These are phyloP conservation scores for Ramaria sp. DNA, from an alignment of 768 basidiomycete genomes.

Conservation along the genomic window DNA sequence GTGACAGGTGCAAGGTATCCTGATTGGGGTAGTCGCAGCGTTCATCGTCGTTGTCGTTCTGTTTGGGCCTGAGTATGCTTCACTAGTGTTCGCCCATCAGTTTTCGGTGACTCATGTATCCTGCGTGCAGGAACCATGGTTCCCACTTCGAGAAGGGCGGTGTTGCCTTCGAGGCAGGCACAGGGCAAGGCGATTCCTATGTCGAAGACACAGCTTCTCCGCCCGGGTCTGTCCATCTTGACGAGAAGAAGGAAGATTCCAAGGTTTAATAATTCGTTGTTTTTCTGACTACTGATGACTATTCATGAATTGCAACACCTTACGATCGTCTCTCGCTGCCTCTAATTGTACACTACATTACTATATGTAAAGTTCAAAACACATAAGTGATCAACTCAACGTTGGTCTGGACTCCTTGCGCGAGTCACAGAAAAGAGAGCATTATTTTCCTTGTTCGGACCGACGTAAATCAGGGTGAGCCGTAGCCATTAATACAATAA, in stretches of 20 bases:
- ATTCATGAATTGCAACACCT: not conserved
- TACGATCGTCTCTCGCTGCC: not conserved
- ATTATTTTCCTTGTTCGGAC: not conserved
- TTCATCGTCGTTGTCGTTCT: slow-evolving; percentile 69
- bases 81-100: not conserved
- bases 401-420: not conserved
- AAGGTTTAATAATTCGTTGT: not conserved
- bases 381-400: too few relatives aligned
- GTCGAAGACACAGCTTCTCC: slow-evolving; percentile 16
- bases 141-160: slow-evolving; percentile 79
- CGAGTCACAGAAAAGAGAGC: not conserved
- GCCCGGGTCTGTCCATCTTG: not conserved
- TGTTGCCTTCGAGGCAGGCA: slow-evolving; percentile 71
- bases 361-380: too few relatives aligned
- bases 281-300: not conserved
- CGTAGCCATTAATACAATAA: not conserved
- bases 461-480: not conserved
- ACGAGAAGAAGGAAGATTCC: slow-evolving; percentile 4
- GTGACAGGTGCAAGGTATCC: slow-evolving; percentile 52
- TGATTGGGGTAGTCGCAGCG: slow-evolving; percentile 72
- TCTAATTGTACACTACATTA: not conserved
- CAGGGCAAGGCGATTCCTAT: slow-evolving; percentile 35
- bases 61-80: slow-evolving; percentile 65
- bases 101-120: not conserved
- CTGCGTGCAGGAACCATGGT: slow-evolving; percentile 48